Evolutionary conservation across 1,139 yeast species (phyloP).

Genomic region (Yamadazyma dushanensis): DNA sequence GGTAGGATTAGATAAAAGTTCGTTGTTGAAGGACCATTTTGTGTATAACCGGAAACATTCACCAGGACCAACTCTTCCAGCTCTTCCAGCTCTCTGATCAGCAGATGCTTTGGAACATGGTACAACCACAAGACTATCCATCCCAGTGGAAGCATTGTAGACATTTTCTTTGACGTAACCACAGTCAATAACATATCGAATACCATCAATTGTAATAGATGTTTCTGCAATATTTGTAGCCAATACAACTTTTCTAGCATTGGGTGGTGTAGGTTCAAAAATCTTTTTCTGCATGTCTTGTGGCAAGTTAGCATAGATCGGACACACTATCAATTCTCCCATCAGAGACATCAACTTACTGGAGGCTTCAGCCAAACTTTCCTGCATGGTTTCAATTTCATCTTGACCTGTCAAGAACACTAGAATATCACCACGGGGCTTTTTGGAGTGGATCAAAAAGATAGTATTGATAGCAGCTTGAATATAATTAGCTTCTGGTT

Average conservation of each 20-base stretch:
- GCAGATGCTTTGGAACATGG: constrained; percentile 95
- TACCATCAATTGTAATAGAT: constrained; percentile 91
- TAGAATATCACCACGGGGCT: constrained; percentile 78
- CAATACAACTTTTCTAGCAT: constrained; percentile 79
- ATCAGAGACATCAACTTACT: constrained; percentile 62
- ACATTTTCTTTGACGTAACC: constrained; percentile 91
- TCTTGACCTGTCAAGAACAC: constrained; percentile 94
- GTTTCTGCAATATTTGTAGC: constrained; percentile 98
- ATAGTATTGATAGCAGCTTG: constrained; percentile 89
- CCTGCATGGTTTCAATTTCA: constrained; percentile 84
- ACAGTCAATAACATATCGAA: constrained; percentile 84
- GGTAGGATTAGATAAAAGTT: constrained; percentile 72
- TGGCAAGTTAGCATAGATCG: constrained; percentile 91
- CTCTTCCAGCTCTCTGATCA: constrained; percentile 95
- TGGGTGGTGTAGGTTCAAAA: constrained; percentile 84
- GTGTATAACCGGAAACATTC: constrained; percentile 89
- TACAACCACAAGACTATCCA: constrained; percentile 82
- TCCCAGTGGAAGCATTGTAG: constrained; percentile 79
- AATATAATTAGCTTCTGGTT: constrained; percentile 86
- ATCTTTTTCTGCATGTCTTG: constrained; percentile 78
- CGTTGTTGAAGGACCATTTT: constrained; percentile 80
- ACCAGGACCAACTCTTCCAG: constrained; percentile 96
- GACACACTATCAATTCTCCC: constrained; percentile 69
- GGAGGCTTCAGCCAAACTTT: constrained; percentile 64
- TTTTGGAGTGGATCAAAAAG: constrained; percentile 72